Percentiles rank a stretch among this genome's conserved stretches.
phyloP scores from a whole-genome alignment of 225 moss, liverwort and hornwort genomes.

The Takakia lepidozioides region DNA sequence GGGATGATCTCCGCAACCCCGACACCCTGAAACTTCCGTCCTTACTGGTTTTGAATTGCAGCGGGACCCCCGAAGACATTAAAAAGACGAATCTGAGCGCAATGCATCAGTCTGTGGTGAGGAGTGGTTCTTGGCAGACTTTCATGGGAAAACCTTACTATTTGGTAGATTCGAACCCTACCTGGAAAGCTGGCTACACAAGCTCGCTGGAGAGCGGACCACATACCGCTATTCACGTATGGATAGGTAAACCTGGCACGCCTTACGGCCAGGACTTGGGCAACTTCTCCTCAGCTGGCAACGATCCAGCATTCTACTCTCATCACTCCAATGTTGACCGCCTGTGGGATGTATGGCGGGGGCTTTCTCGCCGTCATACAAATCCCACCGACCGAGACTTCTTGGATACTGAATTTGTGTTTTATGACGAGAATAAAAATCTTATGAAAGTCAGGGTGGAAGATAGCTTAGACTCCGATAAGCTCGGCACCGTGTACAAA shows the following conservation, averaged over 20 bases:
- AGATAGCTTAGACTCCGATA: constrained; percentile 1
- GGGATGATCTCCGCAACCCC: too few species aligned
- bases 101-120: background rate
- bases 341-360: constrained; percentile 8
- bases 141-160: background rate
- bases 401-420: constrained; percentile 5
- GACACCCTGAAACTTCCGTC: too few species aligned
- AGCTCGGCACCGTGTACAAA: too few species aligned
- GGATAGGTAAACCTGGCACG: background rate
- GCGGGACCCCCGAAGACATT: background rate
- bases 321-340: constrained; percentile 14
- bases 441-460: constrained; percentile 7
- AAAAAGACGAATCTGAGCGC: background rate
- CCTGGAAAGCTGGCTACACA: background rate
- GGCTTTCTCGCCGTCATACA: background rate
- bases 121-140: background rate
- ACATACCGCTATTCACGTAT: background rate
- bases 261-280: background rate
- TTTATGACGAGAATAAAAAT: constrained; percentile 14
- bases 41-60: background rate
- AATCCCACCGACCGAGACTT: constrained; percentile 1
- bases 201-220: constrained; percentile 4
- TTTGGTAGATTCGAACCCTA: background rate
- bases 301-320: constrained; percentile 12
- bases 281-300: background rate